Evolutionary conservation across 805 yeast genomes (phyloP).

Genomic region (Metschnikowia borealis): DNA sequence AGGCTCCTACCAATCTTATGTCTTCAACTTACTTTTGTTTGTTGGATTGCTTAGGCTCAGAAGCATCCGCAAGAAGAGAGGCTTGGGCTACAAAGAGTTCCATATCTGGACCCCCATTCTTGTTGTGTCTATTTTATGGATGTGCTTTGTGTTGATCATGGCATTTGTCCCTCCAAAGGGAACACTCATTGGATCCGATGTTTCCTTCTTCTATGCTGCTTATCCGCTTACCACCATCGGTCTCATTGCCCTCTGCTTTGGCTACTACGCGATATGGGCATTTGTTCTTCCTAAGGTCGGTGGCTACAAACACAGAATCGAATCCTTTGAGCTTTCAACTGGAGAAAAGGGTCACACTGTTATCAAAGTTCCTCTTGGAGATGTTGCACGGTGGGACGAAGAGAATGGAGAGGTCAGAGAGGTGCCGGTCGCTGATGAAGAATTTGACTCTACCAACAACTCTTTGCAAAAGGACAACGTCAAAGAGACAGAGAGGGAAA

Average conservation of each 20-base stretch:
- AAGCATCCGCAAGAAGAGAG: constrained; percentile 25
- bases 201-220: constrained; percentile 40
- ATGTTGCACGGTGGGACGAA: constrained; percentile 32
- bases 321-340: constrained; percentile 27
- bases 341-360: constrained; percentile 41
- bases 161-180: constrained; percentile 43
- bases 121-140: constrained; percentile 28
- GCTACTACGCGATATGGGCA: constrained; percentile 36
- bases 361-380: constrained; percentile 28
- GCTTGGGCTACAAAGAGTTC: constrained; percentile 16
- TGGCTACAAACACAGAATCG: constrained; percentile 29
- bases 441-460: neutral
- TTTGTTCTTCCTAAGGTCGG: constrained; percentile 30
- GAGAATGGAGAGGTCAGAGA: constrained; percentile 18
- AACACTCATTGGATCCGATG: constrained; percentile 38
- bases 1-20: constrained; percentile 27
- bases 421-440: neutral
- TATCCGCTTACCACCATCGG: constrained; percentile 39
- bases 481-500: neutral
- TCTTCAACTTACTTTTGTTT: constrained; percentile 25
- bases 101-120: constrained; percentile 25
- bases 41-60: constrained; percentile 27
- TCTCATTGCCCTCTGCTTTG: constrained; percentile 26
- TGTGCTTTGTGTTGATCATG: constrained; percentile 37
- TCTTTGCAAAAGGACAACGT: neutral